Percentiles rank a stretch among this genome's conserved stretches.
phyloP scores from a whole-genome alignment of 768 basidiomycete species.

The Mycena vulgaris region DNA sequence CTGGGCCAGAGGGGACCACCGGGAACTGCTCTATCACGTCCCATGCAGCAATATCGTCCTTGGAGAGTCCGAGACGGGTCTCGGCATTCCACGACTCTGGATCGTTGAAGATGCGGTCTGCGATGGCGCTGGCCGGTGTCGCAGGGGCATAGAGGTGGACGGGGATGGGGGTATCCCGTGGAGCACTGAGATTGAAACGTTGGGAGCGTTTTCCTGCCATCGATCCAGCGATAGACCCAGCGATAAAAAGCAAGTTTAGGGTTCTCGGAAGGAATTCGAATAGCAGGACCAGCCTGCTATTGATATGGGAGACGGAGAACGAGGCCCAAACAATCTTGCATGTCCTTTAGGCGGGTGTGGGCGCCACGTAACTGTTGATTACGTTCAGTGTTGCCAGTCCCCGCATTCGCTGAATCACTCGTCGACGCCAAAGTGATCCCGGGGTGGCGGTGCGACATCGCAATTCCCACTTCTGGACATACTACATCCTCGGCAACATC shows the following conservation, averaged over 20 bases:
- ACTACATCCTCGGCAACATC: no score
- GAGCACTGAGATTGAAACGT: neutral
- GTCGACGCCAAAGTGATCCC: no score
- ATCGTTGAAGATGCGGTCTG: conserved; percentile 32
- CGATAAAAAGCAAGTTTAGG: neutral
- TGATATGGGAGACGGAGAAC: conserved; percentile 18
- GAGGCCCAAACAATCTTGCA: neutral
- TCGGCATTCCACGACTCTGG: conserved; percentile 19
- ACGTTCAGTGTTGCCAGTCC: conserved; percentile 2
- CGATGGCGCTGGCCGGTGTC: conserved; percentile 23
- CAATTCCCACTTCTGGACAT: no score
- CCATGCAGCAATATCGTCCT: conserved; percentile 9
- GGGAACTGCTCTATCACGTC: conserved; percentile 26
- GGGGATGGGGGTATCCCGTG: neutral
- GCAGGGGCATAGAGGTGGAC: neutral
- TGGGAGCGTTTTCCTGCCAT: conserved; percentile 20
- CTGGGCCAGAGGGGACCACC: conserved; percentile 11
- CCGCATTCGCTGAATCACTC: neutral
- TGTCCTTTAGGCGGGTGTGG: neutral
- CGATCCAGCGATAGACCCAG: conserved; percentile 19
- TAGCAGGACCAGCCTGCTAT: conserved; percentile 30
- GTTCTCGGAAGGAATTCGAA: neutral
- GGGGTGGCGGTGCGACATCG: no score
- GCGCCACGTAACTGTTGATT: conserved; percentile 4
- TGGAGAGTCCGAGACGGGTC: neutral